phyloP scores from a whole-genome alignment of 345 rosid species.

The Brassica cretica region DNA sequence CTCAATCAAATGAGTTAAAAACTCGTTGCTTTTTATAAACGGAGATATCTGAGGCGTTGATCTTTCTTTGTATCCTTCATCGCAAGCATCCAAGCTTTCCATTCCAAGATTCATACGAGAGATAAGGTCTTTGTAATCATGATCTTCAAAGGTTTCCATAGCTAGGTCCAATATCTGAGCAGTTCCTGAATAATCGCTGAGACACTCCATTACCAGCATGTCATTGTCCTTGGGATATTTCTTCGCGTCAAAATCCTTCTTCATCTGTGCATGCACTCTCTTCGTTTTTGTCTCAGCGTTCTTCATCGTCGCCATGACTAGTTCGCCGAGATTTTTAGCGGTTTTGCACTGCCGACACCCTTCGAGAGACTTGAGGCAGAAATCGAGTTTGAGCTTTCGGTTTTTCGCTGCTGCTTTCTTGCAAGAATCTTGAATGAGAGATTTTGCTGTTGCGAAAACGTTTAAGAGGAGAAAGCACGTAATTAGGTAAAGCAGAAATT shows the following conservation, averaged over 20 bases:
- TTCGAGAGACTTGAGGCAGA: background rate
- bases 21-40: background rate
- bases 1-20: background rate
- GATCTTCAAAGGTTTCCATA: background rate
- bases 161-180: background rate
- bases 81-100: background rate
- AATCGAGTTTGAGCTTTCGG: background rate
- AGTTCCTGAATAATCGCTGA: background rate
- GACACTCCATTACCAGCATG: background rate
- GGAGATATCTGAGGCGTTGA: background rate
- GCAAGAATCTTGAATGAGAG: conserved; percentile 1
- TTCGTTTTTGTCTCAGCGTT: background rate
- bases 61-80: background rate
- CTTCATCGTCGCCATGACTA: background rate
- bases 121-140: background rate
- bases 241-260: background rate
- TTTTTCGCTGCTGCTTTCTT: background rate
- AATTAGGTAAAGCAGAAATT: background rate
- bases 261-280: background rate
- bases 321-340: background rate
- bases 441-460: background rate
- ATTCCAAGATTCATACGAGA: background rate
- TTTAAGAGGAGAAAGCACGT: background rate
- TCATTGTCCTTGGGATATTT: background rate
- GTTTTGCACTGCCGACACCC: background rate